phyloP scores from a whole-genome alignment of 495 filamentous ascomycete species.

The Penicillium tannophilum region DNA sequence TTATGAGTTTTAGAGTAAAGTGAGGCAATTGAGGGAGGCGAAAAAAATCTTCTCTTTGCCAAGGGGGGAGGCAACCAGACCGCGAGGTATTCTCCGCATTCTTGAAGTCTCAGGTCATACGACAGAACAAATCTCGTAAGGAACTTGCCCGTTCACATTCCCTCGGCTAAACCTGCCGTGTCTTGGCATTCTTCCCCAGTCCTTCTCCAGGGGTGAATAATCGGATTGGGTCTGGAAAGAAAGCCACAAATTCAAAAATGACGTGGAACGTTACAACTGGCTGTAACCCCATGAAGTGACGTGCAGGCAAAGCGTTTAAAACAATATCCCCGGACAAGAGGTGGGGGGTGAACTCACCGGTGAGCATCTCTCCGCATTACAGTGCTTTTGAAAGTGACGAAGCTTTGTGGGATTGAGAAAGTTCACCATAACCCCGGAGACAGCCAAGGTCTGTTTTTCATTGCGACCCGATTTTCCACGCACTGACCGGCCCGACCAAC shows the following conservation, averaged over 20 bases:
- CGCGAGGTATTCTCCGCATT: too few species aligned
- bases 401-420: not conserved
- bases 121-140: not conserved
- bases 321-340: not conserved
- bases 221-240: not conserved
- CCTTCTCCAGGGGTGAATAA: not conserved
- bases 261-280: not conserved
- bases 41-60: too few species aligned
- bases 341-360: not conserved
- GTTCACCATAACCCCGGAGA: not conserved
- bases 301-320: not conserved
- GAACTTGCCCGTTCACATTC: not conserved
- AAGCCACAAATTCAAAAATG: not conserved
- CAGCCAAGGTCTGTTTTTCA: not conserved
- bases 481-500: slow-evolving; percentile 12
- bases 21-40: too few species aligned
- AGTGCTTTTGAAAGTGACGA: not conserved
- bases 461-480: slow-evolving; percentile 12
- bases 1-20: too few species aligned
- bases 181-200: not conserved
- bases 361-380: not conserved
- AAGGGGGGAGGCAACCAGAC: too few species aligned
- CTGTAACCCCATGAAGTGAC: not conserved
- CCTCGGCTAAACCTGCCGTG: slow-evolving; percentile 1
- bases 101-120: not conserved